Evolutionary conservation across 805 yeast genomes (phyloP).

Genomic region (Sugiyamaella smithiae): DNA sequence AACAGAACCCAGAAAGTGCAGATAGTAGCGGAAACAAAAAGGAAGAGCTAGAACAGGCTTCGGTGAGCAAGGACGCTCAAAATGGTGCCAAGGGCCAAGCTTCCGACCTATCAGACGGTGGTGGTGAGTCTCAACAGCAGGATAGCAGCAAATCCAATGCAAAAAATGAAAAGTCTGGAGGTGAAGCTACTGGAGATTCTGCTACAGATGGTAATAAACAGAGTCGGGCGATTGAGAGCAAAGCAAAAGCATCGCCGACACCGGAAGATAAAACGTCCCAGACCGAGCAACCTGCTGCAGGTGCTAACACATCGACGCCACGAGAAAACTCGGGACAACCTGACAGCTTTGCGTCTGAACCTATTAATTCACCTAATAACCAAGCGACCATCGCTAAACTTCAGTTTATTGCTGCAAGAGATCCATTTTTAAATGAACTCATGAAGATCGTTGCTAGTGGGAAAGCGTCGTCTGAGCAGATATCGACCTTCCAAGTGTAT

Average conservation of each 20-base stretch:
- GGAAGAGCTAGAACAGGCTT: not conserved
- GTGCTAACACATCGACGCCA: not conserved
- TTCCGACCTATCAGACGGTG: not conserved
- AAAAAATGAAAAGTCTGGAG: not conserved
- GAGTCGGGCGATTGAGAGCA: not conserved
- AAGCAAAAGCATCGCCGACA: not conserved
- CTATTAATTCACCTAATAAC: slow-evolving; percentile 36
- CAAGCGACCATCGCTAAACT: slow-evolving; percentile 82
- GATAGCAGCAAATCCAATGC: not conserved
- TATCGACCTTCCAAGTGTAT: slow-evolving; percentile 73
- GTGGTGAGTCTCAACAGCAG: too few species aligned
- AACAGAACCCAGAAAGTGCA: not conserved
- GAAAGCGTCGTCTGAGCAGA: slow-evolving; percentile 66
- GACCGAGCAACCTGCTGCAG: not conserved
- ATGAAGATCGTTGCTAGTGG: slow-evolving; percentile 90
- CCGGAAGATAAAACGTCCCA: not conserved
- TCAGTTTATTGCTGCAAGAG: slow-evolving; percentile 75
- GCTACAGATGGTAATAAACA: not conserved
- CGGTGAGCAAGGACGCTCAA: not conserved
- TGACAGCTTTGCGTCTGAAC: slow-evolving; percentile 17
- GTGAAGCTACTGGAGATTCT: not conserved
- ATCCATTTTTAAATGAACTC: slow-evolving; percentile 60
- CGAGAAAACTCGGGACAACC: slow-evolving; percentile 17
- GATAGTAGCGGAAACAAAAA: too few species aligned
- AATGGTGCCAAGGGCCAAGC: not conserved